Base-by-base conservation (phyloP, 306 rosid genomes). In the Sechiopsis laciniata region DNA sequence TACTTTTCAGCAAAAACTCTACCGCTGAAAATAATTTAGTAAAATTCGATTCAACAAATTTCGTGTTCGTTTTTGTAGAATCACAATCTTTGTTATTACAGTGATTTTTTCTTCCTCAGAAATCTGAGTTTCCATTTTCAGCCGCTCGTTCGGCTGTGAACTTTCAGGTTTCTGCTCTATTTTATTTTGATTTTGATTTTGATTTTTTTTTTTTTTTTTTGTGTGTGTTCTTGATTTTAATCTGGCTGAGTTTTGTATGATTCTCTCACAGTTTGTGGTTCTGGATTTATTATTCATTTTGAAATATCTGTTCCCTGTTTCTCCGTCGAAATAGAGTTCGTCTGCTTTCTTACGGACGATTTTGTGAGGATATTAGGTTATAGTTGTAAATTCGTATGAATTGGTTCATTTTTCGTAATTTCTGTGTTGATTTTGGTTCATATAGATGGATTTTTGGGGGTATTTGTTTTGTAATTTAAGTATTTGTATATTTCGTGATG, bases 1-100 rank as follows among this genome's bases (percentile, higher is more conserved):
- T 78, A 74, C 67, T 37, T 78, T 35, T 10, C 78, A 76, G 26
- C 29, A 26, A 26, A 70, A 72, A 63, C 82, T 59, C 68, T 5
- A 60, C 22, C 20, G 54, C 69, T 50, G 74, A 70, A 70, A 29
- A 70, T 1, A 24, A 15, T 26, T 69, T 60, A 13, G 45, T 15
- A 24, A 52, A 70, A 70, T 12, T 63, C 19, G 70, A 11, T 16
- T 0, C 19, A 3, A 64, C 6, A 60, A 62, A 11, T 62, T 63
- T 54, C 1, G 8, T 6, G 6, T 54, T 53, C 3, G 2, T 53
- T 7, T 55, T 54, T 32, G n/a, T 21, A 46, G 52, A 48, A 21
- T 69, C 74, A 9, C 9, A 70, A 70, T 51, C 46, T 70, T 60
- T 24, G 48, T 26, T 22, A 2, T 26, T 70, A 6, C 56, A 2